Base-by-base conservation (phyloP, 768 basidiomycete genomes). In the Kwoniella sp. region DNA sequence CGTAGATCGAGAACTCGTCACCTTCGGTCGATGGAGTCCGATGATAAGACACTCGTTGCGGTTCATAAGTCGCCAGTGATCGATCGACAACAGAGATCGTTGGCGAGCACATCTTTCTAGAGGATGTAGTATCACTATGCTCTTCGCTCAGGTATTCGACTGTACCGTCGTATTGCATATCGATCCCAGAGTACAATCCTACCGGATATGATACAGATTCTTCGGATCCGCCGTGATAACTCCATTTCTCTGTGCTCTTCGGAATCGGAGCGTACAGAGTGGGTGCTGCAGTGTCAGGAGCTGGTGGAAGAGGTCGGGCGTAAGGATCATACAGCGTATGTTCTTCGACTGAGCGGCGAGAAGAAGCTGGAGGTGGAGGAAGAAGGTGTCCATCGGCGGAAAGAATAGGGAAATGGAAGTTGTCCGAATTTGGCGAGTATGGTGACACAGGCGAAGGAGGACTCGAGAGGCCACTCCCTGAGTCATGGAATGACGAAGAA, bases 301-400 rank as follows among this genome's bases (percentile, higher is more conserved):
- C 63, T 13, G 66, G 31, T 9, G 73, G 73, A 4, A 75, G 59
- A 8, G 67, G 69, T 22, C 71, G 61, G 47, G 55, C 60, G 17
- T 12, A 34, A 12, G 20, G 28, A 3, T 55, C 52, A 20, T 38
- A 41, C 12, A 55, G 30, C 29, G 52, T 4, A 41, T 30, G 29
- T 38, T 66, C 58, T 3, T 65, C 45, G 25, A 53, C 56, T 0
- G 68, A 70, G 22, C 58, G 53, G 22, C 70, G 60, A 2, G 69
- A 66, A 1, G 74, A 73, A 8, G 74, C 71, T 4, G 75, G 72
- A 1, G 67, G 60, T 8, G 72, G 70, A 23, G 72, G 72, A 22
- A 76, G 63, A n/a, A 76, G 65, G 26, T 74, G 71, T 1, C 75
- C 75, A 52, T 76, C 73, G 13, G 75, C 75, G 8, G 75, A 73